Evolutionary conservation across 257 asterid species (phyloP), one percentile per base, ranked within the genome.

Genomic region (Gynochthodes officinalis): DNA sequence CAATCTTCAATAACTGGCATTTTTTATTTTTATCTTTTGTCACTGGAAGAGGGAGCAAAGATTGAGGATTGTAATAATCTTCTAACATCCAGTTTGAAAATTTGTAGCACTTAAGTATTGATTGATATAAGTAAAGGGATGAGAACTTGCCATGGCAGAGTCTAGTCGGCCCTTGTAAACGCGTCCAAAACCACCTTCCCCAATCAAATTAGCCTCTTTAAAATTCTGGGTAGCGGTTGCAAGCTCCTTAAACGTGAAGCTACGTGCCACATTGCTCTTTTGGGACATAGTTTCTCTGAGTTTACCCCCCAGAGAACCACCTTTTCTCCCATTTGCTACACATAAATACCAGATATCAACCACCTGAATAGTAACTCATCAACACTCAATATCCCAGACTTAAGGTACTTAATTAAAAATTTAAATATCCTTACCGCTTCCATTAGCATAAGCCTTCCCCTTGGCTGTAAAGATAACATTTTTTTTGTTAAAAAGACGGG

Each of bases 181-280:
- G 27, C 91, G 81, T 43, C 98, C 98, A 62, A 89, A 93, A 11
- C 98, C 98, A 7, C 97, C 98, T 74, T 86, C 96, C 14, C 98
- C 98, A 3, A 93, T 82, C 87, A 89, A 79, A 86, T 92, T 92
- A 21, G 87, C 79, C 69, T 81, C 90, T 79, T 83, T 77, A 23
- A 92, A 92, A 71, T 89, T 87, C 79, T 87, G 92, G 21, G 98
- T 92, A 2, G 92, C 96, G 65, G 50, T 64, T 27, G 95, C 90
- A 15, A 92, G 97, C 48, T 92, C 98, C 78, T 84, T 88, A 82
- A 90, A 92, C 0, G 95, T 76, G 84, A 90, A 92, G 80, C 90
- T 82, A 10, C 87, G 87, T 7, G 97, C 98, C 3, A 75, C 86
- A 78, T 77, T 82, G 43, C 82, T 82, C 80, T 73, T 83, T 57